A percentile compares a stretch with the other conserved stretches of the same genome.
These are phyloP conservation scores for Cephaloascus fragrans DNA, from an alignment of 805 yeast species.

Conservation along the genomic window DNA sequence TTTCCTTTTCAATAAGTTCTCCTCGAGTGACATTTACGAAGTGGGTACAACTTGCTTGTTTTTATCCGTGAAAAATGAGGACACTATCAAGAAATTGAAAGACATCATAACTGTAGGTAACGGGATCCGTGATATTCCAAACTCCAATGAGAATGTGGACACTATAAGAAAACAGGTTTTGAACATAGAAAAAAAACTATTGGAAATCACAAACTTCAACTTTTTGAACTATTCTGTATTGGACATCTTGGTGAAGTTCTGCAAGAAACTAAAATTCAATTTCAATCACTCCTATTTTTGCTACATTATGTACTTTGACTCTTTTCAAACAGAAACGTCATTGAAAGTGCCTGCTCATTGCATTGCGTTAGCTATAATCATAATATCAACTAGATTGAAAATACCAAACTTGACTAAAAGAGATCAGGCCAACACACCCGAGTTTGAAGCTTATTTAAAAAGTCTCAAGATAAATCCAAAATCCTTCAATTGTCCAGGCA, in stretches of 20 bases:
- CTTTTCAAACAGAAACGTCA: slow-evolving; percentile 57
- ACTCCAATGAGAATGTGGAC: slow-evolving; percentile 23
- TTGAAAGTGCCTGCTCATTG: slow-evolving; percentile 68
- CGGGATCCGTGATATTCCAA: slow-evolving; percentile 22
- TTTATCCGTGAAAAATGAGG: slow-evolving; percentile 71
- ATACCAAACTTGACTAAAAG: slow-evolving; percentile 1
- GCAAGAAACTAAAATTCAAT: slow-evolving; percentile 36
- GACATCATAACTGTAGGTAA: slow-evolving; percentile 48
- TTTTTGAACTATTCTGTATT: slow-evolving; percentile 64
- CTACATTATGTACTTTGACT: slow-evolving; percentile 74
- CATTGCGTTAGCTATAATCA: slow-evolving; percentile 59
- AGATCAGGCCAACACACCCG: background rate
- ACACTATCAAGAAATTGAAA: slow-evolving; percentile 66
- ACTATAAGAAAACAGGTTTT: slow-evolving; percentile 47
- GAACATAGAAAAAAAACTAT: slow-evolving; percentile 55
- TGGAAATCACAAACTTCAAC: slow-evolving; percentile 76
- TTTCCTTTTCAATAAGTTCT: slow-evolving; percentile 55
- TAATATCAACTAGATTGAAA: slow-evolving; percentile 45
- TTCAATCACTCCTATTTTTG: slow-evolving; percentile 43
- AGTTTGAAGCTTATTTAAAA: background rate
- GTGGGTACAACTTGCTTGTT: slow-evolving; percentile 64
- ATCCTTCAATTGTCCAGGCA: slow-evolving; percentile 31
- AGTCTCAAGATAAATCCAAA: slow-evolving; percentile 1
- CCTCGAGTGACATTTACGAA: slow-evolving; percentile 41
- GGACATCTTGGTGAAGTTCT: slow-evolving; percentile 51